Percentiles rank a stretch among this genome's conserved stretches.
Conservation (phyloP, 202 grass and related monocot genomes). For the Carex arenaria region DNA sequence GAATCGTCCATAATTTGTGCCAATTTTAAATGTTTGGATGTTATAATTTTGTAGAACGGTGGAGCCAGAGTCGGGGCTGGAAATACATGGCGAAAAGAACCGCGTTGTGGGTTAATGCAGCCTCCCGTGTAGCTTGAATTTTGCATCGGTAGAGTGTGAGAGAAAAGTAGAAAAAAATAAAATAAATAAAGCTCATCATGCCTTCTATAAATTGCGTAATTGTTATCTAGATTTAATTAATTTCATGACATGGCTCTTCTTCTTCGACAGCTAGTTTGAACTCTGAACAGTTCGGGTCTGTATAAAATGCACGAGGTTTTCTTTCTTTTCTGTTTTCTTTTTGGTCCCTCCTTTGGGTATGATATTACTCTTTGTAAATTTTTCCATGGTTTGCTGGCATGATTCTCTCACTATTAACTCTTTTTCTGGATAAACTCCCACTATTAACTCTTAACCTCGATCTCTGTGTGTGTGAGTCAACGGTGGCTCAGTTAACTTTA, state of each 20-base stretch:
- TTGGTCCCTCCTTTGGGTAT: neutral
- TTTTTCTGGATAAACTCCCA: too few relatives aligned
- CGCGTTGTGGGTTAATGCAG: constrained; percentile 20
- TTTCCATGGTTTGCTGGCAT: constrained; percentile 1
- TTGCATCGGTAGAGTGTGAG: constrained; percentile 7
- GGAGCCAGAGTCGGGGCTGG: constrained; percentile 18
- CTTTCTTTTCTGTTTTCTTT: neutral
- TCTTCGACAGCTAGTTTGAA: neutral
- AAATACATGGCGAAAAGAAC: constrained; percentile 28
- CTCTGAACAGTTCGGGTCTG: constrained; percentile 2
- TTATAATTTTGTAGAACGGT: constrained; percentile 32
- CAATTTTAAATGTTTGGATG: neutral
- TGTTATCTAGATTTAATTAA: constrained; percentile 20
- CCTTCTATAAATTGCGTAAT: neutral
- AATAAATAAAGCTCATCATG: constrained; percentile 1
- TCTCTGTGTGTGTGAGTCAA: neutral
- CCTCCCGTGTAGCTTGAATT: constrained; percentile 6
- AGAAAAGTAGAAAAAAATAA: constrained; percentile 11
- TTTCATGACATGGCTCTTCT: neutral
- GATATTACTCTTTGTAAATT: neutral
- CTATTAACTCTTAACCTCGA: neutral
- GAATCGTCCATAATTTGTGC: neutral
- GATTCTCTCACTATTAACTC: neutral
- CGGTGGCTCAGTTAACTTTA: neutral
- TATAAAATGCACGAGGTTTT: constrained; percentile 4